Evolutionary conservation across 331 rosid species (phyloP).

Genomic region (Acacia concinna): DNA sequence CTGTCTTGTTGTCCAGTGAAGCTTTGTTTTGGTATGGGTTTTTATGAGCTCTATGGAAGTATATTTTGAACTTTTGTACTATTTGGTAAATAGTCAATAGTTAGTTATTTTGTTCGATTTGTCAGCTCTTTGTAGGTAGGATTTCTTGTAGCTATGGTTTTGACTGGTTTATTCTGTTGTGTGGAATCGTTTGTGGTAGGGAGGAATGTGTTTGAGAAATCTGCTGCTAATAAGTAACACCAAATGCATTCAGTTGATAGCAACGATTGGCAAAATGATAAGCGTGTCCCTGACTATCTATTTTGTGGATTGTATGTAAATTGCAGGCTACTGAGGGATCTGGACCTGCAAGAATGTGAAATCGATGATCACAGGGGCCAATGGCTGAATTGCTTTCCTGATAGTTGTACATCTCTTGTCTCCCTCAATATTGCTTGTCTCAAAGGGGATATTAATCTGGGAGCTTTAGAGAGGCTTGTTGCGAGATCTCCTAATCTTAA

Average conservation of each 20-base stretch:
- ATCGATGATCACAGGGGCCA: slow-evolving; percentile 78
- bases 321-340: slow-evolving; percentile 74
- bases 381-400: slow-evolving; percentile 95
- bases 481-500: slow-evolving; percentile 85
- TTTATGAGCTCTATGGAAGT: not conserved
- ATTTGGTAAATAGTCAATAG: not conserved
- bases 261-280: not conserved
- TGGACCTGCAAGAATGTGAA: slow-evolving; percentile 96
- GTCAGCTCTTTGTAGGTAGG: not conserved
- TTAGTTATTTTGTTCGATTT: not conserved
- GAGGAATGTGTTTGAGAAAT: not conserved
- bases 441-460: slow-evolving; percentile 71
- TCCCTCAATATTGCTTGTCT: slow-evolving; percentile 92
- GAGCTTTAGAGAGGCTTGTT: slow-evolving; percentile 85
- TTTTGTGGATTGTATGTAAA: not conserved
- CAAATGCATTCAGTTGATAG: not conserved
- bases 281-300: not conserved
- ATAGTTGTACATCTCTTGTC: slow-evolving; percentile 71
- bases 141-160: not conserved
- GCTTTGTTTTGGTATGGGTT: not conserved
- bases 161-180: not conserved
- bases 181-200: not conserved
- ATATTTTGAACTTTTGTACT: not conserved
- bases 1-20: slow-evolving; percentile 22
- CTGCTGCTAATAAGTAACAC: not conserved